Base-by-base conservation (phyloP, 1,284 basidiomycete species). In the Ceraceosorus guamensis region DNA sequence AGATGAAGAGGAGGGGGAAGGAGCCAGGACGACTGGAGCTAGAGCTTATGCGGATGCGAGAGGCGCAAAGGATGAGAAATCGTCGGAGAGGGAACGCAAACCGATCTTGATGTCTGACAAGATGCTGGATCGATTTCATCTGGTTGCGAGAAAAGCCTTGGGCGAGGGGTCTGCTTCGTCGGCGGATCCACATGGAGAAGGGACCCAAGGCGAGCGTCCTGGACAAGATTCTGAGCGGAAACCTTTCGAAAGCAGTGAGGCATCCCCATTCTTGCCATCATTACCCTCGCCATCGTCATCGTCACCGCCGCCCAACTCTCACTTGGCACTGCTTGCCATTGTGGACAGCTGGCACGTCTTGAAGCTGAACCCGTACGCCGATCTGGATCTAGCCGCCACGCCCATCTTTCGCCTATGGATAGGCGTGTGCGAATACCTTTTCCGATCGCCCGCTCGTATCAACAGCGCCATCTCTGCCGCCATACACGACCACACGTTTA, bases 391-490 rank as follows among this genome's bases (percentile, higher is more conserved):
- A 45, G 93, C 93, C 0, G 93, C 92, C 5, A 98, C 93, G 3
- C 93, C 95, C 0, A 83, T 97, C 51, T 98, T 98, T 79, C 84
- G 91, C 51, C 82, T 97, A 65, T 97, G 95, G 88, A 88, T 98
- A 55, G 95, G 93, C 44, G 91, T 97, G 7, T 91, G 91, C 4
- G 92, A 98, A 77, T 89, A 95, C 78, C 83, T 98, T 16, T 98
- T 97, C 80, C 83, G 87, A 51, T 81, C 80, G 6, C 85, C 59
- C 2, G 56, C 61, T 18, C 61, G 73, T 6, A 55, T 76, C 31
- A 60, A 60, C 4, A 60, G 59, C 5, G 65, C 73, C 0, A 68
- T 70, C 52, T 57, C 59, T 6, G 88, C 90, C 0, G 89, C 88
- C 0, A 76, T 91, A 30, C 79, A 84, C 58, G 87, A 93, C 67